Evolutionary conservation across 306 rosid species (phyloP).

Genomic region (Lablab purpureus): DNA sequence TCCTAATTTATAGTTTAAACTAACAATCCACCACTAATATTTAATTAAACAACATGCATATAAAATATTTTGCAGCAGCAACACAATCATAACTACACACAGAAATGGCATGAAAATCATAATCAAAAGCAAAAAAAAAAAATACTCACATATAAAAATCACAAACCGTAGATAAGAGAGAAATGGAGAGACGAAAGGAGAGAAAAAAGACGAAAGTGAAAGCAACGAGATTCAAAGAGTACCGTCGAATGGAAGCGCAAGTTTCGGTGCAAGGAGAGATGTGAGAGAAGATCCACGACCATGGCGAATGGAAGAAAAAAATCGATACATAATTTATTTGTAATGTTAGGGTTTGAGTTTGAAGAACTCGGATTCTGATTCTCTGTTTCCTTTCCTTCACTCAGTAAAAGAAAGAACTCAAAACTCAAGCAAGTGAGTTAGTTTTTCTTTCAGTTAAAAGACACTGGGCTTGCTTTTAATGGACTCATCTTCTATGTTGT

Average conservation of each 20-base stretch:
- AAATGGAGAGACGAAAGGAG: too few relatives aligned
- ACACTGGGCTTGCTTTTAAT: not conserved
- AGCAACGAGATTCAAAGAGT: not conserved
- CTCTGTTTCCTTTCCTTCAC: not conserved
- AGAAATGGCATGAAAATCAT: too few relatives aligned
- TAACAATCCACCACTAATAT: too few relatives aligned
- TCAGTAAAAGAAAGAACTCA: not conserved
- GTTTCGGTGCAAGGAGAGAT: constrained; percentile 4
- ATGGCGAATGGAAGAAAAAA: not conserved
- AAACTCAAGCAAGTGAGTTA: not conserved
- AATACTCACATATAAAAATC: too few relatives aligned
- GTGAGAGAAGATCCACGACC: constrained; percentile 34
- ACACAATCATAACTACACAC: too few relatives aligned
- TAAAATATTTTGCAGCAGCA: too few relatives aligned
- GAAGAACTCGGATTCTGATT: not conserved
- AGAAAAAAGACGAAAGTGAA: not conserved
- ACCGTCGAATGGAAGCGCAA: constrained; percentile 4
- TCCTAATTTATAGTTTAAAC: too few relatives aligned
- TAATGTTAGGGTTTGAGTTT: constrained; percentile 7
- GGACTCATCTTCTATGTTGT: not conserved
- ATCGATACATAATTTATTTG: constrained; percentile 6
- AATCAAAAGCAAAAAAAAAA: too few relatives aligned
- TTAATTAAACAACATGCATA: too few relatives aligned
- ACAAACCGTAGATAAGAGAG: too few relatives aligned
- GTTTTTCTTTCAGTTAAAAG: not conserved